Base-by-base conservation (phyloP, 257 asterid species). In the Paulownia fortunei region DNA sequence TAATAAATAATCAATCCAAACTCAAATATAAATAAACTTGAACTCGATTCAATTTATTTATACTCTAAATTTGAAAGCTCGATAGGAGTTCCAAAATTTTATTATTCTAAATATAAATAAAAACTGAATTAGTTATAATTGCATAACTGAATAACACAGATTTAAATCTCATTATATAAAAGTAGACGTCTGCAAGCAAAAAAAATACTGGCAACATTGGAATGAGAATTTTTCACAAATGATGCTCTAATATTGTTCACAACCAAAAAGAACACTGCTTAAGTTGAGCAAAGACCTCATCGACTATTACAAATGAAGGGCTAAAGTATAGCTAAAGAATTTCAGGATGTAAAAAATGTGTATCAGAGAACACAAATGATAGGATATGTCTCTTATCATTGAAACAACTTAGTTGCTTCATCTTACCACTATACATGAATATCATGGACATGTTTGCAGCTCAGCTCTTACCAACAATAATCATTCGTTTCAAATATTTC, bases 351-450 rank as follows among this genome's bases (percentile, higher is more conserved):
- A 12, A 74, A 59, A 72, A 5, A 51, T 52, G 32, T 52, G 49
- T 65, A 65, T 44, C 54, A 15, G 19, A 44, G 39, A 30, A 26
- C 79, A 47, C 55, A 63, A 75, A 27, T 5, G 16, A 36, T 26
- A 30, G 56, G 32, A 49, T 21, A 49, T 19, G 41, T 62, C 18
- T 30, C 44, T n/a, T 44, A 10, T 24, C 27, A 44, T 26, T 37
- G 81, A 63, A 73, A 37, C 80, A 82, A 82, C 74, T 81, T 68
- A 59, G 81, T 66, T 80, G 82, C 71, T 70, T 72, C 77, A 47
- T 71, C 76, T 36, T 19, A 64, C 62, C 41, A 47, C 65, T 68
- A 61, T 51, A 76, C 46, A 76, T 4, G 10, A 64, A 68, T 13
- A 54, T 24, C 12, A 36, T 67, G 26, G 59, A 67, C 68, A 63